Conservation (phyloP, 208 protist genomes). For the Leishmania aethiopica region DNA sequence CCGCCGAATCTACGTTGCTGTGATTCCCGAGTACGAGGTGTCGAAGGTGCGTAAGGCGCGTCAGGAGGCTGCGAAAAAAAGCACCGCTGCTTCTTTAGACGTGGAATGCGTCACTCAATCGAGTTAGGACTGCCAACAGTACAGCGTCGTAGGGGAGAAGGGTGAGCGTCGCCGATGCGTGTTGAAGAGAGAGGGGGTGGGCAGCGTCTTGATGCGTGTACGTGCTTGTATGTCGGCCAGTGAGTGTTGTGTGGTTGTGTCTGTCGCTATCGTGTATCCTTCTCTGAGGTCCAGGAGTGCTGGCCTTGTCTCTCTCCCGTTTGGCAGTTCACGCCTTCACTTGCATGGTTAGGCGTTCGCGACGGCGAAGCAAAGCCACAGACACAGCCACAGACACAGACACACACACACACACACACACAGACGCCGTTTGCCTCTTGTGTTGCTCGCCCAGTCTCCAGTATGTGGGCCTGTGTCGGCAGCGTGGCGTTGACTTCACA, state of each 20-base stretch:
- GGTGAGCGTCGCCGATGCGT: background rate
- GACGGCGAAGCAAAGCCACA: background rate
- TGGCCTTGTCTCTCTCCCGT: background rate
- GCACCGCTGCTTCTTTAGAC: background rate
- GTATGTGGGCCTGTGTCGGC: background rate
- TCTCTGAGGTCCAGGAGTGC: too few species aligned
- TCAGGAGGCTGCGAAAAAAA: background rate
- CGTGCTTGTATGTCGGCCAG: background rate
- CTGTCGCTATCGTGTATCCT: background rate
- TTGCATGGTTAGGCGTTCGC: background rate
- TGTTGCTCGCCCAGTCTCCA: background rate
- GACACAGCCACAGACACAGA: background rate
- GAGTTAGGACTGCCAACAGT: background rate
- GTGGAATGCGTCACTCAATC: background rate
- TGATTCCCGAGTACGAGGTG: constrained; percentile 84
- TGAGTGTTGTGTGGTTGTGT: background rate
- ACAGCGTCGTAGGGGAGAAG: background rate
- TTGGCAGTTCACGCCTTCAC: background rate
- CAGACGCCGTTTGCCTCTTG: background rate
- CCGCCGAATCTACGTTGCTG: constrained; percentile 67
- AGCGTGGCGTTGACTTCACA: background rate
- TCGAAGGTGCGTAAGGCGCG: constrained; percentile 44
- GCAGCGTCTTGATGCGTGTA: background rate
- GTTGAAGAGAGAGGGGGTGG: background rate
- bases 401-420: background rate